Evolutionary conservation across 495 filamentous ascomycete species (phyloP), one percentile per base, ranked within the genome.

Genomic region (Ascodesmis nigricans): DNA sequence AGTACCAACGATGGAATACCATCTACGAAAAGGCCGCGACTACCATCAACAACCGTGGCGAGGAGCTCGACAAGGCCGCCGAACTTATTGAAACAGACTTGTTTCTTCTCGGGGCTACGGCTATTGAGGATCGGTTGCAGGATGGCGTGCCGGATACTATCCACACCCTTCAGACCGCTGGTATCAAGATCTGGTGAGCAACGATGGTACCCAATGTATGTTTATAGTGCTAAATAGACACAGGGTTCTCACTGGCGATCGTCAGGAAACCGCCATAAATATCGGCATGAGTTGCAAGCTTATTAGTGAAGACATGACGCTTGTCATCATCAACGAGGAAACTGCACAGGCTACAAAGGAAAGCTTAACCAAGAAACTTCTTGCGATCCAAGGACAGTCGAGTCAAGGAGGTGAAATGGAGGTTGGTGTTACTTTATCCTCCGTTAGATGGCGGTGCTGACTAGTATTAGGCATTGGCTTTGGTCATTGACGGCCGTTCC

Each of bases 221-320:
- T 31, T 31, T 8, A 18, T 24, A 2, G 4, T 34, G 22, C 16
- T 15, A 22, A 25, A 6, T 25, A 25, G 23, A 25, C 23, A 25
- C 23, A 47, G 44, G 45, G 90, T 99, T 14, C 57, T 99, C 53
- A 99, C 90, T 24, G 90, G 90, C 47, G 90, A 99, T 61, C 66
- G 90, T 48, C 90, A 99, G 53, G 90, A 99, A 53, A 99, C 90
- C 30, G 90, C 90, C 31, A 99, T 99, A 60, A 99, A 99, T 50
- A 99, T 99, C 47, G 90, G 90, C 38, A 99, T 99, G 90, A 91
- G 80, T 48, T 99, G 90, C 57, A 95, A 93, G 59, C 65, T 99
- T 16, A 81, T 99, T 29, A 91, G 81, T 30, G 90, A 99, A 54
- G 90, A 99, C 42, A 99, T 99, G 90, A 91, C 83, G 37, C 63